These are phyloP conservation scores for Tetrahymena elliotti DNA, from an alignment of 73 alveolate species.

Conservation along the genomic window DNA sequence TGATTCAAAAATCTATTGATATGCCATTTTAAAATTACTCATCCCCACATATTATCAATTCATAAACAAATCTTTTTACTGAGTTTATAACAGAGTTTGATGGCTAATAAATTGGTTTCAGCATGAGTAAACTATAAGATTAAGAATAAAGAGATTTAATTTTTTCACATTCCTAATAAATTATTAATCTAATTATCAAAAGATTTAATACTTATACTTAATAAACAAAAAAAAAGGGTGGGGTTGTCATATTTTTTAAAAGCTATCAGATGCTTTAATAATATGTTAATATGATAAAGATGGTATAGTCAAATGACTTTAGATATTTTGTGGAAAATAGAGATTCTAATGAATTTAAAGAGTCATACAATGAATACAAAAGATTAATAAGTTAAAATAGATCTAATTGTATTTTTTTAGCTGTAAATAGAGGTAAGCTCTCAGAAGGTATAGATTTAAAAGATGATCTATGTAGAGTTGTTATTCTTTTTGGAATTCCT, in stretches of 20 bases:
- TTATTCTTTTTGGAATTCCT: slow-evolving; percentile 79
- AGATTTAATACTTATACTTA: not conserved
- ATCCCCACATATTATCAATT: not conserved
- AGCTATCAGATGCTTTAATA: not conserved
- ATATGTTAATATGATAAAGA: not conserved
- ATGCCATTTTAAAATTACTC: not conserved
- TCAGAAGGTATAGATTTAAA: slow-evolving; percentile 58
- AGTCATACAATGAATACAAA: not conserved
- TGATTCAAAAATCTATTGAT: not conserved
- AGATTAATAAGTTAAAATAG: not conserved
- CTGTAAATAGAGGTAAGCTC: slow-evolving; percentile 49
- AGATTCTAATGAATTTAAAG: not conserved
- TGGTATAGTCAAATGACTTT: not conserved
- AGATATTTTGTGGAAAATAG: not conserved
- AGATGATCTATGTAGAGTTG: slow-evolving; percentile 64
- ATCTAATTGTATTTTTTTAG: slow-evolving; percentile 20
- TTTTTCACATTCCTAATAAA: not conserved
- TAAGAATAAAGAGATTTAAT: not conserved
- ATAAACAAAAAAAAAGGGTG: not conserved
- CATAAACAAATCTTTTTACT: not conserved
- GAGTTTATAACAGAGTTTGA: not conserved
- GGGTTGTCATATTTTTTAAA: not conserved
- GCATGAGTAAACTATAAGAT: not conserved
- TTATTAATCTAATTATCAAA: not conserved
- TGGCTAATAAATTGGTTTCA: not conserved